phyloP scores from a whole-genome alignment of 1,284 basidiomycete genomes.

The Trichosporon faecale region DNA sequence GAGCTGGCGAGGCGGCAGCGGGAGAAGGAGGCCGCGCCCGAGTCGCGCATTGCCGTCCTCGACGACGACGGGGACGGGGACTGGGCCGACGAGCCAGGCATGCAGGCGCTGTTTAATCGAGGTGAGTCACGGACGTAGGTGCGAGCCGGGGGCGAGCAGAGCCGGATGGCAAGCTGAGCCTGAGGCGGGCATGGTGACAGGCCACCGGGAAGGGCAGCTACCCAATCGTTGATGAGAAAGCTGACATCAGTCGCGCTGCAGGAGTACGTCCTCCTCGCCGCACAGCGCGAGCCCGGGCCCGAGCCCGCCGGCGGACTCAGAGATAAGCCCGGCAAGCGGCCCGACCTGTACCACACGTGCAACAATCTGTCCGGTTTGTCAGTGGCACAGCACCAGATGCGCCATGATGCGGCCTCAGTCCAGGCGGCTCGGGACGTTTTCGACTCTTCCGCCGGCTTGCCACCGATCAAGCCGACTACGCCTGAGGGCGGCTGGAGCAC shows the following conservation, averaged over 20 bases:
- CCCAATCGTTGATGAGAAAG: no score
- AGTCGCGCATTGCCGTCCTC: conserved; percentile 12
- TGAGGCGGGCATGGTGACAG: no score
- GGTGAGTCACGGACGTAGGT: conserved; percentile 36
- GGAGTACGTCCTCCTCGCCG: conserved; percentile 80
- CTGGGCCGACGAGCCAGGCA: conserved; percentile 24
- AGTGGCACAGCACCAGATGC: conserved; percentile 73
- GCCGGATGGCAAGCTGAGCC: no score
- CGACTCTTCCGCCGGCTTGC: conserved; percentile 34
- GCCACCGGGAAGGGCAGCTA: no score
- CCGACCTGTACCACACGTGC: conserved; percentile 87
- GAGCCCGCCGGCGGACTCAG: conserved; percentile 69
- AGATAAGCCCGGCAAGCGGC: conserved; percentile 88
- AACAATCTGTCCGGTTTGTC: conserved; percentile 89
- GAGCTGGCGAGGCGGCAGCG: conserved; percentile 56
- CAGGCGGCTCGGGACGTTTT: conserved; percentile 50
- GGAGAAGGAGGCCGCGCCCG: conserved; percentile 20
- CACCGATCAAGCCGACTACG: conserved; percentile 30
- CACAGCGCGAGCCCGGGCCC: conserved; percentile 62
- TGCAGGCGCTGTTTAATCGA: conserved; percentile 46
- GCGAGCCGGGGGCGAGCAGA: background rate
- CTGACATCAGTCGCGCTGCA: conserved; percentile 64
- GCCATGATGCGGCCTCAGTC: conserved; percentile 56
- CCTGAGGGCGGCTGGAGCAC: conserved; percentile 34
- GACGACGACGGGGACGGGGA: conserved; percentile 36